These are phyloP conservation scores for Coprinopsis sp. DNA, from an alignment of 768 basidiomycete species.

Conservation along the genomic window DNA sequence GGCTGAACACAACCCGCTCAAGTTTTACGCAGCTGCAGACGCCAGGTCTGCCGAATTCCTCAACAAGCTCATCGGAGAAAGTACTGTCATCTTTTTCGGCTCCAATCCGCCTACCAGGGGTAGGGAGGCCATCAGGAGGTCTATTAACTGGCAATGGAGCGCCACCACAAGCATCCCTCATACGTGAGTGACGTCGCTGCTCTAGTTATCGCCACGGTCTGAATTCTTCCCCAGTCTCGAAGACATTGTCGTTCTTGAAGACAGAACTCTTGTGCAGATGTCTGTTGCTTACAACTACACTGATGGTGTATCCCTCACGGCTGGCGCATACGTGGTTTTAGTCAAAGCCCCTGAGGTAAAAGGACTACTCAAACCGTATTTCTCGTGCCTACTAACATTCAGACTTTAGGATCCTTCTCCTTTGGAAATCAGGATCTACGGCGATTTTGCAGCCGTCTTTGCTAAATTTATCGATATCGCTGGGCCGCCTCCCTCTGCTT, in stretches of 20 bases:
- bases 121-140: background rate
- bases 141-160: background rate
- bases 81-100: background rate
- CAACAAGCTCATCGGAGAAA: background rate
- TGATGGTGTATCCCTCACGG: background rate
- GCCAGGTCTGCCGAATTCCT: background rate
- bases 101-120: background rate
- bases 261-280: background rate
- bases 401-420: background rate
- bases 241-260: background rate
- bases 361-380: too few relatives aligned
- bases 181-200: background rate
- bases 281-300: background rate
- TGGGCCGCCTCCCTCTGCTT: background rate
- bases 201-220: background rate
- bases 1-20: background rate
- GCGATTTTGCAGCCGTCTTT: background rate
- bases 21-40: background rate
- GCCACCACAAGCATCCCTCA: background rate
- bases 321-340: background rate
- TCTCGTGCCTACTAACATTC: background rate
- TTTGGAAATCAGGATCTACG: background rate
- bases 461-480: background rate
- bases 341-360: background rate
- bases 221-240: background rate